Base-by-base conservation (phyloP, 2,329 filamentous ascomycete genomes). In the Ceratocystis albifundus region DNA sequence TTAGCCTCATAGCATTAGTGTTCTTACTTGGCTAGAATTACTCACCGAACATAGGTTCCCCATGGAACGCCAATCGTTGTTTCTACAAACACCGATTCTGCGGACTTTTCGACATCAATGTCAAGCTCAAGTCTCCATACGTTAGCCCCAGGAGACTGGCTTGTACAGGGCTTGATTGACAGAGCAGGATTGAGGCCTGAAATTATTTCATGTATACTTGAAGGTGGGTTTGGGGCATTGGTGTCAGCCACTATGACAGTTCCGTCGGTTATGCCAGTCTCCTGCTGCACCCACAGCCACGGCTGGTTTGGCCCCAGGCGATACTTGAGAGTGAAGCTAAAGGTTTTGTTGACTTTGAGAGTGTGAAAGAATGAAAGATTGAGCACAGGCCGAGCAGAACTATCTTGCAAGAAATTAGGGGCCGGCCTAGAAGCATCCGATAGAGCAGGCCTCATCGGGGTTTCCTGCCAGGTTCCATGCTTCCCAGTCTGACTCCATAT, bases 281-380 rank as follows among this genome's bases (percentile, higher is more conserved):
- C 81, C 69, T 90, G 84, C 68, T 84, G 83, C 45, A 83, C 80
- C 88, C 88, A 92, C 71, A 80, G 83, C 89, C 89, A 93, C 0
- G 79, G 75, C 32, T 81, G 76, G 25, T 79, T 72, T 30, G 74
- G 71, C 3, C 73, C 74, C 61, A 79, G 76, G 30, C 87, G 82
- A 71, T 88, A 90, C 67, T 87, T 90, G 68, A 90, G 72, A 0
- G 89, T 92, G 72, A 92, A 93, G 2, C 62, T 36, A 45, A 69
- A 70, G 15, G 32, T 22, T 7, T 17, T 64, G 17, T 44, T 22
- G 46, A 32, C 50, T 4, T 53, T 30, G 25, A 68, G 15, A 15
- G 64, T 48, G 36, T 64, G 66, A 20, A 41, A 65, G 64, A 69
- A 71, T 8, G 62, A 57, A 17, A 65, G 17, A 50, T 61, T 5